Conservation (phyloP, 1,284 basidiomycete genomes). For the Fomes fomentarius region DNA sequence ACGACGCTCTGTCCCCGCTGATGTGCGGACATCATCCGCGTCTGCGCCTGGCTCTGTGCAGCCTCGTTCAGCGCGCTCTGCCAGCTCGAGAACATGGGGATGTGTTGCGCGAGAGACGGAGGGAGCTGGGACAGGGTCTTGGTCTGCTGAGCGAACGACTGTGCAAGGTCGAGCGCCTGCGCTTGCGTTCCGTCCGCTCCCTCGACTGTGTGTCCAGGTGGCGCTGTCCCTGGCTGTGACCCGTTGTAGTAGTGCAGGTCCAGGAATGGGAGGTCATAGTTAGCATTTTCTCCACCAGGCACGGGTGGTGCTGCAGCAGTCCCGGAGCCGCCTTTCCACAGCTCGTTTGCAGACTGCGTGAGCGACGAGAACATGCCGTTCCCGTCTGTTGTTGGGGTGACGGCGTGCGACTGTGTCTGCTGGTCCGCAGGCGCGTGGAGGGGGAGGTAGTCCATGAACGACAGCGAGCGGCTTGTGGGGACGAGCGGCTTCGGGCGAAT, state of each 20-base stretch:
- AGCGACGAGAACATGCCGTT: conserved; percentile 23
- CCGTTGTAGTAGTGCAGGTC: conserved; percentile 70
- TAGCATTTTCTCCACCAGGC: conserved; percentile 24
- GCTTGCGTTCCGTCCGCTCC: conserved; percentile 30
- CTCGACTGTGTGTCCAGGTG: conserved; percentile 5
- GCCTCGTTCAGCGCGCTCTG: conserved; percentile 24
- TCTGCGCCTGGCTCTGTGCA: conserved; percentile 29
- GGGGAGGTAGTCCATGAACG: conserved; percentile 29
- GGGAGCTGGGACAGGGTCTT: conserved; percentile 31
- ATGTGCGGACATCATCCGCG: conserved; percentile 41
- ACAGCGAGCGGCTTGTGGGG: conserved; percentile 33
- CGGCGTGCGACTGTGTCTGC: conserved; percentile 13
- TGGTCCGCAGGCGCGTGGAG: conserved; percentile 22
- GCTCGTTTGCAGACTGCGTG: conserved; percentile 19
- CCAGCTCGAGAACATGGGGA: conserved; percentile 27
- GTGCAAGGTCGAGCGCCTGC: conserved; percentile 69
- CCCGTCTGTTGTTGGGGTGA: conserved; percentile 6
- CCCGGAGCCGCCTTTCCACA: conserved; percentile 17
- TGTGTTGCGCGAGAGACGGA: conserved; percentile 35
- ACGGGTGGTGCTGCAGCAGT: not conserved
- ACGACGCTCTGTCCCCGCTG: conserved; percentile 71
- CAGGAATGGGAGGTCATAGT: conserved; percentile 67
- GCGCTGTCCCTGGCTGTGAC: conserved; percentile 16
- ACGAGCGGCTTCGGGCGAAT: conserved; percentile 35
- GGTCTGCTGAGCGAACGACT: conserved; percentile 37